Conservation (phyloP, 2,329 filamentous ascomycete genomes). For the Sporothrix dimorphospora region DNA sequence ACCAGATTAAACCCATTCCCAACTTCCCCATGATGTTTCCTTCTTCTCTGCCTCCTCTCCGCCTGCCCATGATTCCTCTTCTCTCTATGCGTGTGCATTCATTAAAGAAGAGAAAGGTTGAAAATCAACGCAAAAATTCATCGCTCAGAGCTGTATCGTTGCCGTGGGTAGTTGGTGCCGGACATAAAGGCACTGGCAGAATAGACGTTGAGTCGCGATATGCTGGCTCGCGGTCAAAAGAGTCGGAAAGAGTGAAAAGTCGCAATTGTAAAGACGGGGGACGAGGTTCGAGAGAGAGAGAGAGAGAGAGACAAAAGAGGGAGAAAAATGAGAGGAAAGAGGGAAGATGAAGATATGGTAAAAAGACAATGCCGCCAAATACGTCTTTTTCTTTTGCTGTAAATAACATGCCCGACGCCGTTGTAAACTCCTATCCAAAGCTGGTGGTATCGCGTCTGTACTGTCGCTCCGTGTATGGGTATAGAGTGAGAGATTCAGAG, state of each 20-base stretch:
- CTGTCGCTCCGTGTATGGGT: constrained; percentile 16
- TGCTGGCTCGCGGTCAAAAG: not conserved
- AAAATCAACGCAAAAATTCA: not conserved
- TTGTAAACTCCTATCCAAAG: constrained; percentile 33
- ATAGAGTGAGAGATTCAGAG: constrained; percentile 22
- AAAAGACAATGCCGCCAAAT: constrained; percentile 25
- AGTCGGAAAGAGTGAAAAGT: not conserved
- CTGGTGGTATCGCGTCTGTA: constrained; percentile 21
- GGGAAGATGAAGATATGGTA: not conserved
- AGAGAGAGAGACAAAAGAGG: not conserved
- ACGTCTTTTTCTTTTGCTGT: constrained; percentile 24
- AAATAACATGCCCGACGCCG: constrained; percentile 30
- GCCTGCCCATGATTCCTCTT: not conserved
- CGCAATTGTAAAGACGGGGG: no score
- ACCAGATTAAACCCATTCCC: constrained; percentile 9
- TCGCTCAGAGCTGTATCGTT: not conserved
- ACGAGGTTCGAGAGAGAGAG: not conserved
- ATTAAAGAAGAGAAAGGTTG: not conserved
- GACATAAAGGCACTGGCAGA: not conserved
- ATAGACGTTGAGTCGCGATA: not conserved
- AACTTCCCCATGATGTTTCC: not conserved
- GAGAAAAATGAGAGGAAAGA: not conserved
- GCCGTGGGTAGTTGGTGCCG: not conserved
- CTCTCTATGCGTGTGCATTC: not conserved
- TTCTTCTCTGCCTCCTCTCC: not conserved